phyloP scores from a whole-genome alignment of 768 basidiomycete species.

The Saitozyma sp. region DNA sequence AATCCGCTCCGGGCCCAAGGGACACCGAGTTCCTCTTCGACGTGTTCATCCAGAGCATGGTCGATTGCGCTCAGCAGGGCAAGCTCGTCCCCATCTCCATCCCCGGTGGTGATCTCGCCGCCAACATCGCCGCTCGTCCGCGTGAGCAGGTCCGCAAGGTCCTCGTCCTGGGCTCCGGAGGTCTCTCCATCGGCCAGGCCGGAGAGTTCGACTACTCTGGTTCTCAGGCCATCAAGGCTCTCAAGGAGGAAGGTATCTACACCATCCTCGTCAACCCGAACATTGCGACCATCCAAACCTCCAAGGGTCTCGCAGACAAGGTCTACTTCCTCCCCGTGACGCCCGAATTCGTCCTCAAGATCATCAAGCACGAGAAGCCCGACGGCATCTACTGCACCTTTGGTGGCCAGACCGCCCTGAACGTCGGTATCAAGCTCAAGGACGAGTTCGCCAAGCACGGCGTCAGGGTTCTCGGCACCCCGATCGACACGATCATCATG shows the following conservation, averaged over 20 bases:
- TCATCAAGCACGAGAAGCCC: constrained; percentile 98
- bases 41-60: constrained; percentile 86
- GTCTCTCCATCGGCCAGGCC: constrained; percentile 96
- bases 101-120: constrained; percentile 64
- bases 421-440: constrained; percentile 95
- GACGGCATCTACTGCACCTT: constrained; percentile 99
- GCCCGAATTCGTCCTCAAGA: constrained; percentile 94
- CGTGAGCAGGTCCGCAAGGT: constrained; percentile 79
- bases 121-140: constrained; percentile 72
- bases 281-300: constrained; percentile 97
- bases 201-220: constrained; percentile 99
- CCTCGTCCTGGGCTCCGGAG: constrained; percentile 93
- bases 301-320: constrained; percentile 96
- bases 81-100: constrained; percentile 55
- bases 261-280: constrained; percentile 99
- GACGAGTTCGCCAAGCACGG: constrained; percentile 90
- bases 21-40: constrained; percentile 99
- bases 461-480: constrained; percentile 91
- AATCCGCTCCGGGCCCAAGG: constrained; percentile 91
- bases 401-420: constrained; percentile 95
- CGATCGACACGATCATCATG: constrained; percentile 93
- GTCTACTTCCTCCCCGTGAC: constrained; percentile 99
- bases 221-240: constrained; percentile 97
- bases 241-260: constrained; percentile 98
- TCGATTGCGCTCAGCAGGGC: constrained; percentile 62